Percentiles rank a stretch among this genome's conserved stretches.
phyloP scores from a whole-genome alignment of 805 yeast genomes.

The Blastobotrys attinorum region DNA sequence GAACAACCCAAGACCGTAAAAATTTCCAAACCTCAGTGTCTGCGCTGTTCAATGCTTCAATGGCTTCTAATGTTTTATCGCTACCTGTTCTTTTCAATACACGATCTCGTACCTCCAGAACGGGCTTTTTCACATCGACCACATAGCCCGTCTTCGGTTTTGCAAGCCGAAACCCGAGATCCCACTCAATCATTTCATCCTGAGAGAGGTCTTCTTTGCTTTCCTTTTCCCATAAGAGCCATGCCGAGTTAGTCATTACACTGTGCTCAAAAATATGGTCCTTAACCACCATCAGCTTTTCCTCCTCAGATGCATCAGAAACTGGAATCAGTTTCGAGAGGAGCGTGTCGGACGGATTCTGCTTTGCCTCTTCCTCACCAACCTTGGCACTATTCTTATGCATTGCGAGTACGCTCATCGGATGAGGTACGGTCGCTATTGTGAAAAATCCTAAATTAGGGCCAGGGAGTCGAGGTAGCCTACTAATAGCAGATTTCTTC shows the following conservation, averaged over 20 bases:
- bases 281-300: constrained; percentile 13
- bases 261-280: constrained; percentile 14
- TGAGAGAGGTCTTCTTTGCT: constrained; percentile 2
- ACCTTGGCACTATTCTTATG: background rate
- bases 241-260: constrained; percentile 9
- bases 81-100: constrained; percentile 1
- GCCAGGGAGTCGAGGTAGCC: constrained; percentile 2
- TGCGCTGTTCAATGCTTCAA: constrained; percentile 17
- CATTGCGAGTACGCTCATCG: constrained; percentile 11
- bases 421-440: constrained; percentile 15
- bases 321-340: constrained; percentile 14
- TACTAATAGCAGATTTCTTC: background rate
- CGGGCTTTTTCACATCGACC: background rate
- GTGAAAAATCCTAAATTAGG: constrained; percentile 9
- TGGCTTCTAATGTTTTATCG: constrained; percentile 2
- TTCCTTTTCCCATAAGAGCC: constrained; percentile 16
- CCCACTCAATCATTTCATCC: constrained; percentile 12
- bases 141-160: background rate
- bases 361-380: background rate
- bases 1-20: constrained; percentile 3
- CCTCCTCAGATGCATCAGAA: constrained; percentile 7
- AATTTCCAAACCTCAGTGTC: constrained; percentile 20
- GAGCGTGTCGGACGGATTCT: background rate
- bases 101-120: background rate
- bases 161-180: constrained; percentile 14